phyloP scores from a whole-genome alignment of 192 early-diverging fungal genomes.

The Irineochytrium annulatum region DNA sequence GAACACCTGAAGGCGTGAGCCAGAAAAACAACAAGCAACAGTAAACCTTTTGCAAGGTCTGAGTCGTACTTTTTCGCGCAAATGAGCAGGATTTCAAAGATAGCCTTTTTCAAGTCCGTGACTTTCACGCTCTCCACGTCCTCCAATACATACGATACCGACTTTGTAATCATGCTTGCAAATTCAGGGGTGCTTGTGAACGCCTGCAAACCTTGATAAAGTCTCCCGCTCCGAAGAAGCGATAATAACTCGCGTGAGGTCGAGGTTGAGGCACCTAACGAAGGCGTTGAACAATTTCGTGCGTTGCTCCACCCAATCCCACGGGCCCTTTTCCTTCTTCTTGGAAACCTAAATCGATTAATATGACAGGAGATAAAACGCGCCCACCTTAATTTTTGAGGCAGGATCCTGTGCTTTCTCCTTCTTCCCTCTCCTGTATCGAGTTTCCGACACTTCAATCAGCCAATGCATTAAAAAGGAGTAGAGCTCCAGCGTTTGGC shows the following conservation, averaged over 20 bases:
- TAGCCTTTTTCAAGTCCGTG: constrained; percentile 45
- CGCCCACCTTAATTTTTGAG: constrained; percentile 22
- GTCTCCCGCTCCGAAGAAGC: constrained; percentile 65
- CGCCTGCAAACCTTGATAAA: constrained; percentile 49
- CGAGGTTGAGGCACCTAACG: constrained; percentile 47
- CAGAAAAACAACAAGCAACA: constrained; percentile 5
- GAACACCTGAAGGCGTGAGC: constrained; percentile 16
- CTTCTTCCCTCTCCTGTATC: constrained; percentile 24
- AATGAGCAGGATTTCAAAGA: constrained; percentile 69
- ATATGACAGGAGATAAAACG: constrained; percentile 3
- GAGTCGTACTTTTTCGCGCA: constrained; percentile 78
- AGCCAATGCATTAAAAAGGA: constrained; percentile 82
- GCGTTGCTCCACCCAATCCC: constrained; percentile 61
- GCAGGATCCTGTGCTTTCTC: background rate
- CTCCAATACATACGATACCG: constrained; percentile 64
- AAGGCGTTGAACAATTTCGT: constrained; percentile 52
- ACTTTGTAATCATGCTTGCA: constrained; percentile 45
- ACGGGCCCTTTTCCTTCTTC: constrained; percentile 35
- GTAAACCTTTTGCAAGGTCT: constrained; percentile 53
- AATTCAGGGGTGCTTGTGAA: background rate
- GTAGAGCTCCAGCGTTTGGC: constrained; percentile 71
- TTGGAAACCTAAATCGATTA: constrained; percentile 6
- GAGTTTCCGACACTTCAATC: constrained; percentile 53
- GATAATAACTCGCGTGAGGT: constrained; percentile 69
- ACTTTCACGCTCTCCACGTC: constrained; percentile 67